A percentile compares a stretch with the other conserved stretches of the same genome.
Conservation (phyloP, 75 land plant species). For the Isoetes taiwanensis region DNA sequence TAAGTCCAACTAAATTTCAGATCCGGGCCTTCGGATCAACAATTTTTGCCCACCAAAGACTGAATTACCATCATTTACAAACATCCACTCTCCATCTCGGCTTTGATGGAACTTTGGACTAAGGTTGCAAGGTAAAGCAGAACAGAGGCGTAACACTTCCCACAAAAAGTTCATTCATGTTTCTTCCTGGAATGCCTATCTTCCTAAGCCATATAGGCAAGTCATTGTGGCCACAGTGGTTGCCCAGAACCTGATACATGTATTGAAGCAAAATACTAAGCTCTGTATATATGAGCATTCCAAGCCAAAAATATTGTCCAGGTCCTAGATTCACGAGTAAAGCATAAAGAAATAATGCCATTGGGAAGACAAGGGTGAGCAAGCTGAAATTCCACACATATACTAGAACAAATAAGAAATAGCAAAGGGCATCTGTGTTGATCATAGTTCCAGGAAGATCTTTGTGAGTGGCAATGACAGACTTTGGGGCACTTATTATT, state of each 20-base stretch:
- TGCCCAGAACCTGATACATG: constrained; percentile 68
- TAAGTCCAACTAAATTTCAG: no score
- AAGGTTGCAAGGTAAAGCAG: constrained; percentile 84
- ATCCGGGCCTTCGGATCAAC: no score
- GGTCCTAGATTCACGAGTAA: constrained; percentile 92
- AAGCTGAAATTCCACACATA: constrained; percentile 95
- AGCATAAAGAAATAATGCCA: constrained; percentile 81
- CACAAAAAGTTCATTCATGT: constrained; percentile 69
- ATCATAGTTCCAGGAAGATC: no score
- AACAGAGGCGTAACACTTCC: constrained; percentile 71
- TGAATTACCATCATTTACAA: constrained; percentile 24
- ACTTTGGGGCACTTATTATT: no score
- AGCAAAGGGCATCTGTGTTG: constrained; percentile 84
- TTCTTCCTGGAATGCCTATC: constrained; percentile 61
- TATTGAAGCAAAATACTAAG: constrained; percentile 75
- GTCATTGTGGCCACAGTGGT: constrained; percentile 51
- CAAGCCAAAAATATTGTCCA: constrained; percentile 57
- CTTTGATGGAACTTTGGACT: constrained; percentile 84
- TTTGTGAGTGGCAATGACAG: no score
- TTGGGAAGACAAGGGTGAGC: constrained; percentile 74
- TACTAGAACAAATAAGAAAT: constrained; percentile 71
- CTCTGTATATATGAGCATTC: constrained; percentile 94
- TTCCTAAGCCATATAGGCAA: constrained; percentile 29
- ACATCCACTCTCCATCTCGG: constrained; percentile 88
- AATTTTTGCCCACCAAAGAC: no score